Evolutionary conservation across 2,329 filamentous ascomycete genomes (phyloP), one percentile per base, ranked within the genome.

Genomic region (Penicillium sp.): DNA sequence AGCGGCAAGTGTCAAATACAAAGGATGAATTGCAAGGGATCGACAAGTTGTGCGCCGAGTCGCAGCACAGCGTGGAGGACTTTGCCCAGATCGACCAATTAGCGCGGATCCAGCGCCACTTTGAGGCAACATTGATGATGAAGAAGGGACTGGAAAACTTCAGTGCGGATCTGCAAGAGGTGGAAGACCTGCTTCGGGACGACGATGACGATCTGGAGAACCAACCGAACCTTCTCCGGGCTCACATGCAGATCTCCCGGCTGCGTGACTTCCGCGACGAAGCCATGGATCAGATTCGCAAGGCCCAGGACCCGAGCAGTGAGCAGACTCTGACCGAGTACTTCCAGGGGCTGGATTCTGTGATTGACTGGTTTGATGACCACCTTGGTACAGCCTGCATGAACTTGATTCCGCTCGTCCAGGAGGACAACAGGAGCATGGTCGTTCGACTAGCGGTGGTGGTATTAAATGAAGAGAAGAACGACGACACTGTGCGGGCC

Each of bases 11-110:
- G 23, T 85, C 87, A 62, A 80, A 86, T 57, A 96, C 96, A 70
- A 95, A 94, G 68, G 91, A 97, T 53, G 93, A 98, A 72, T 93
- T 98, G 81, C 89, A 94, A 76, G 94, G 91, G 70, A 97, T 98
- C 59, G 93, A 98, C 73, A 89, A 87, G 70, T 80, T 98, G 50
- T 98, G 93, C 72, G 89, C 90, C 49, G 94, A 98, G 69, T 90
- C 90, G 39, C 91, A 97, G 73, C 88, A 87, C 63, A 96, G 96
- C 81, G 95, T 98, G 59, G 83, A 86, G 60, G 93, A 98, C 73
- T 97, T 98, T 68, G 91, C 91, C 39, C 87, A 95, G 68, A 93
- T 94, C 52, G 70, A 73, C 39, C 64, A 67, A 36, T 51, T 73
- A 32, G 70, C 70, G 5, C 59, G 66, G 47, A 65, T 73, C 21